These are phyloP conservation scores for Ceratobasidium sp. DNA, from an alignment of 1,284 basidiomycete species.

Conservation along the genomic window DNA sequence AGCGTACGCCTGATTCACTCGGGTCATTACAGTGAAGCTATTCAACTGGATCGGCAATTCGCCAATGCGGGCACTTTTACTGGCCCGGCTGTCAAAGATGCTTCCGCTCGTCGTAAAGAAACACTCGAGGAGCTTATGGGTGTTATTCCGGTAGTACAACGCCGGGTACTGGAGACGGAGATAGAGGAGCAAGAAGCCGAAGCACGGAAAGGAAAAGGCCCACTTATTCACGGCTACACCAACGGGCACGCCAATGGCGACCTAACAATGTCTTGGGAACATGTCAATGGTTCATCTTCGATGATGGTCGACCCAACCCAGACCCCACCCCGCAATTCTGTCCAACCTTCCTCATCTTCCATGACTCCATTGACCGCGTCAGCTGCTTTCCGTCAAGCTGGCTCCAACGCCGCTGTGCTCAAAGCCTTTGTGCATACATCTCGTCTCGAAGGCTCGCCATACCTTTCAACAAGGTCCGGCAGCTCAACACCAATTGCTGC, in stretches of 20 bases:
- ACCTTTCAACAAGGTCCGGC: slow-evolving; percentile 26
- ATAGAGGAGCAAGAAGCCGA: slow-evolving; percentile 51
- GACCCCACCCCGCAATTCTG: slow-evolving; percentile 27
- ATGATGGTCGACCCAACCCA: slow-evolving; percentile 39
- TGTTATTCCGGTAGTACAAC: slow-evolving; percentile 65
- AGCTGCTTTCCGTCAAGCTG: slow-evolving; percentile 38
- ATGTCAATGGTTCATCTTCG: slow-evolving; percentile 46
- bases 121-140: slow-evolving; percentile 73
- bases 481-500: slow-evolving; percentile 30
- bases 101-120: slow-evolving; percentile 61
- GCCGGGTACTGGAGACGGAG: slow-evolving; percentile 61
- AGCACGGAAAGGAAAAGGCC: slow-evolving; percentile 43
- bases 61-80: slow-evolving; percentile 47
- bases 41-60: slow-evolving; percentile 76
- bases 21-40: slow-evolving; percentile 73
- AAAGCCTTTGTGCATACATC: slow-evolving; percentile 42
- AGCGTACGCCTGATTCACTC: slow-evolving; percentile 79
- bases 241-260: slow-evolving; percentile 45
- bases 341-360: slow-evolving; percentile 27
- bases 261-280: slow-evolving; percentile 62
- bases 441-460: slow-evolving; percentile 40
- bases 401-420: slow-evolving; percentile 42
- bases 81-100: slow-evolving; percentile 46
- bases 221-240: slow-evolving; percentile 41
- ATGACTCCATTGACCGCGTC: slow-evolving; percentile 43